Evolutionary conservation across 139 green algal species (phyloP), one percentile per base, ranked within the genome.

Genomic region (Volvox reticuliferus): DNA sequence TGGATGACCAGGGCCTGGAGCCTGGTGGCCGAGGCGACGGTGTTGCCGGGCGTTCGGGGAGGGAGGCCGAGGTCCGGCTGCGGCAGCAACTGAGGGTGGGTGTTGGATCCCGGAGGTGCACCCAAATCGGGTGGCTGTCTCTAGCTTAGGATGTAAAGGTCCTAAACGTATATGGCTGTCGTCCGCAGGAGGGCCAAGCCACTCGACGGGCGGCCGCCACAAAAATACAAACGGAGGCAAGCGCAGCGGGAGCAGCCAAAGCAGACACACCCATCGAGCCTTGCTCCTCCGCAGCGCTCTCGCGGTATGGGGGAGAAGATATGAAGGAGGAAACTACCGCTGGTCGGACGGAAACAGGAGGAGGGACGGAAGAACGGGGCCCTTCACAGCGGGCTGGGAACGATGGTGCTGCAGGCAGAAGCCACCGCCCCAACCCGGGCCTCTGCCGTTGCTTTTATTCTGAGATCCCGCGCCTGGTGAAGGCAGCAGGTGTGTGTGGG

Each of bases 371-470:
- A 55, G 44, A 55, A 55, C 44, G 44, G 44, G 5, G 44, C 9
- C 44, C 44, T 55, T 55, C 44, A 55, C 44, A 55, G 44, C 44
- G 44, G 44, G 44, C 44, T 2, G 79, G 79, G 26, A 26, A 17
- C 50, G 50, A 61, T 24, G 17, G 37, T 44, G 50, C 26, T 24
- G 50, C 14, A 24, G 82, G 6, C 19, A 2, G 32, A 35, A 12
- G 35, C 17, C 24, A 9, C 68, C 28, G 44, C 44, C 44, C 9
- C 44, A 55, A 9, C 9, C 9, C 9, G 44, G 44, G 44, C 5
- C 44, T 14, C 9, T 9, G 44, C 44, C 92, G 93, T n/a, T 98
- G 96, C 78, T 93, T 84, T 80, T 98, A 97, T 91, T 97, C 94
- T 1, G 65, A 35, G 0, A 69, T 98, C 73, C 94, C 95, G 0